Conservation (phyloP, 352 stramenopile species). For the Pythium aristosporum region DNA sequence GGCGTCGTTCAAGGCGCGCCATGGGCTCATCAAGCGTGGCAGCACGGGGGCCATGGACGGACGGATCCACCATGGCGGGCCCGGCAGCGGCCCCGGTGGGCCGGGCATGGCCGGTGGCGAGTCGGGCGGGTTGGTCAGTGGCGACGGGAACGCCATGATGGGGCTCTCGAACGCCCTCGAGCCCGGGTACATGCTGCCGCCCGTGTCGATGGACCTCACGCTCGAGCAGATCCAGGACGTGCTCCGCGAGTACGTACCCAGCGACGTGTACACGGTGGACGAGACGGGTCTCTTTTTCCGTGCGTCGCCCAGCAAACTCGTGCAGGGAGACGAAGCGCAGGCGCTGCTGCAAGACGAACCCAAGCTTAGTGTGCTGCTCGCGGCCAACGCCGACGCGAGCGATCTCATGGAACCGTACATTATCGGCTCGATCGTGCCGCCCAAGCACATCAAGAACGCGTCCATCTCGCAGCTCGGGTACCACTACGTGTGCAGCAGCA, state of each 20-base stretch:
- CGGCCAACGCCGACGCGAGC: conserved; percentile 67
- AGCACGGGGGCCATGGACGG: conserved; percentile 29
- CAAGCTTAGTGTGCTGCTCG: conserved; percentile 72
- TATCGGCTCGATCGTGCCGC: conserved; percentile 68
- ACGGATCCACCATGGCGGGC: conserved; percentile 18
- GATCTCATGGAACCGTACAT: conserved; percentile 88
- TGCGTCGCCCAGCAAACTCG: conserved; percentile 81
- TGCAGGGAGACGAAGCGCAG: conserved; percentile 80
- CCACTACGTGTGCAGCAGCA: conserved; percentile 85
- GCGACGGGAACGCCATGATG: conserved; percentile 41
- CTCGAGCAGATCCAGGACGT: conserved; percentile 86
- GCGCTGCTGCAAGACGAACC: conserved; percentile 71
- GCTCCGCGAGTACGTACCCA: conserved; percentile 76
- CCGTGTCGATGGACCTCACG: conserved; percentile 77
- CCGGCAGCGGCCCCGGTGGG: neutral
- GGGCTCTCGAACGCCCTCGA: conserved; percentile 47
- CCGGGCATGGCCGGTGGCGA: conserved; percentile 6
- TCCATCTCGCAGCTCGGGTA: conserved; percentile 81
- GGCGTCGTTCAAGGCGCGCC: conserved; percentile 80
- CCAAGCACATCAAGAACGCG: conserved; percentile 79
- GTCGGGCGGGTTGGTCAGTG: conserved; percentile 37
- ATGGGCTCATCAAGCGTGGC: conserved; percentile 74
- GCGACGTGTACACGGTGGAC: conserved; percentile 85
- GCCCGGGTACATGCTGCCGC: conserved; percentile 75
- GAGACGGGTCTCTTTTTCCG: conserved; percentile 86